A percentile compares a stretch with the other conserved stretches of the same genome.
phyloP scores from a whole-genome alignment of 2,329 filamentous ascomycete species.

The Cyphellophora attinorum region DNA sequence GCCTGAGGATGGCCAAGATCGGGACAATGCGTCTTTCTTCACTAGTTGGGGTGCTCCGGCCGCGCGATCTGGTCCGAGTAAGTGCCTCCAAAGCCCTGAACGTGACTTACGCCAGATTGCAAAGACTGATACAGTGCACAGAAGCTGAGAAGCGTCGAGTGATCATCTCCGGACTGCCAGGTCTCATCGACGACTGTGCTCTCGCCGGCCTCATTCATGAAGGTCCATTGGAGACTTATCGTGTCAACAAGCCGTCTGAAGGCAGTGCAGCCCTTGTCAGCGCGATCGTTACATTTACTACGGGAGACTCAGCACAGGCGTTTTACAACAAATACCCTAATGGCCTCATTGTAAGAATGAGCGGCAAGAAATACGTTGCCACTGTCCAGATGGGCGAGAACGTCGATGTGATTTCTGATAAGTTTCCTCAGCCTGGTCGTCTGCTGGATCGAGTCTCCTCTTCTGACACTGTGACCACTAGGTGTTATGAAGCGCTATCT shows the following conservation, averaged over 20 bases:
- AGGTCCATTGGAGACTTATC: slow-evolving; percentile 27
- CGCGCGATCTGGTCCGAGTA: slow-evolving; percentile 19
- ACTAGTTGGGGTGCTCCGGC: slow-evolving; percentile 23
- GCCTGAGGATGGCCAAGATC: slow-evolving; percentile 20
- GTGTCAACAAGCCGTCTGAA: slow-evolving; percentile 3
- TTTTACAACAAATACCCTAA: slow-evolving; percentile 28
- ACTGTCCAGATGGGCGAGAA: slow-evolving; percentile 29
- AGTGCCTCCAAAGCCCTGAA: slow-evolving; percentile 1
- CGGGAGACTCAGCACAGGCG: slow-evolving; percentile 23
- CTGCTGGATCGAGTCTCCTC: too few relatives aligned
- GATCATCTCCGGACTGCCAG: slow-evolving; percentile 27
- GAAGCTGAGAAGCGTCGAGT: slow-evolving; percentile 21
- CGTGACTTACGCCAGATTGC: slow-evolving; percentile 5
- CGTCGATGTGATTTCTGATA: slow-evolving; percentile 31
- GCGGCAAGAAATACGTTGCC: slow-evolving; percentile 21
- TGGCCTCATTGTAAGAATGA: slow-evolving; percentile 25
- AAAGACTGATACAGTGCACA: too few relatives aligned
- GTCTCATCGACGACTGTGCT: slow-evolving; percentile 21
- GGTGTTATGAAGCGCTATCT: slow-evolving; percentile 31
- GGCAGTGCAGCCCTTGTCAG: slow-evolving; percentile 7
- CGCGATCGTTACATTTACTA: slow-evolving; percentile 27
- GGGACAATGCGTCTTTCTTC: slow-evolving; percentile 23
- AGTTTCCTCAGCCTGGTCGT: too few relatives aligned
- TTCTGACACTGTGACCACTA: too few relatives aligned
- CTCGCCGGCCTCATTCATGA: slow-evolving; percentile 29